Percentiles rank a stretch among this genome's conserved stretches.
Conservation (phyloP, 345 rosid species). For the Pistacia atlantica region DNA sequence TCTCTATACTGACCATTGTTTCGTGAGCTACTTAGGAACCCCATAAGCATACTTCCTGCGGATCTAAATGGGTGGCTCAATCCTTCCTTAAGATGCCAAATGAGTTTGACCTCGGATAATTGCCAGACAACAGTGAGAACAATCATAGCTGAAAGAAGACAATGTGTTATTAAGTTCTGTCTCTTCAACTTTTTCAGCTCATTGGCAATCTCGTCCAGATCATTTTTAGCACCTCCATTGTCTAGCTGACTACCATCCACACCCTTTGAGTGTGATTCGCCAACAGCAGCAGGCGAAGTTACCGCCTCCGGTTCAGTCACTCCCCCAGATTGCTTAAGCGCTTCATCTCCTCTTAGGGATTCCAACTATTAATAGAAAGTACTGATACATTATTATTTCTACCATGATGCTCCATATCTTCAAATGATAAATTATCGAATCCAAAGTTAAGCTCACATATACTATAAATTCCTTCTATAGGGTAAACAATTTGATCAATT, state of each 20-base stretch:
- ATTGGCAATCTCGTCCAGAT: constrained; percentile 49
- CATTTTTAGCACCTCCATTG: constrained; percentile 4
- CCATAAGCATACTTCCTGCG: constrained; percentile 46
- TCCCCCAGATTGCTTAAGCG: constrained; percentile 8
- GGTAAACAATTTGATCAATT: background rate
- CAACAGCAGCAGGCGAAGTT: constrained; percentile 14
- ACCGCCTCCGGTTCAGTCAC: constrained; percentile 17
- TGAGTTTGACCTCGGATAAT: constrained; percentile 67
- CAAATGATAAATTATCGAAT: background rate
- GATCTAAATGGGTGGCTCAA: constrained; percentile 68
- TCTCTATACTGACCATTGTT: constrained; percentile 10
- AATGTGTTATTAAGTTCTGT: constrained; percentile 73
- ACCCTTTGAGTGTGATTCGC: background rate
- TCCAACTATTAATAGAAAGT: constrained; percentile 43
- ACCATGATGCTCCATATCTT: too few species aligned
- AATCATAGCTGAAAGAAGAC: constrained; percentile 69
- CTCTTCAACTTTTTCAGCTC: constrained; percentile 60
- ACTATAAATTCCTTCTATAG: too few species aligned
- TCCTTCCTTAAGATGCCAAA: constrained; percentile 57
- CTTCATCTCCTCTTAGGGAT: constrained; percentile 32
- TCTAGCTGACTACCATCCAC: constrained; percentile 2
- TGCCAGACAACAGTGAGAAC: constrained; percentile 75
- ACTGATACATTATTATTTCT: background rate
- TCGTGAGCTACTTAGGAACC: constrained; percentile 35
- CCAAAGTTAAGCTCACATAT: background rate